Percentiles rank a stretch among this genome's conserved stretches.
These are phyloP conservation scores for Venturia oleaginea DNA, from an alignment of 2,329 filamentous ascomycete species.

Conservation along the genomic window DNA sequence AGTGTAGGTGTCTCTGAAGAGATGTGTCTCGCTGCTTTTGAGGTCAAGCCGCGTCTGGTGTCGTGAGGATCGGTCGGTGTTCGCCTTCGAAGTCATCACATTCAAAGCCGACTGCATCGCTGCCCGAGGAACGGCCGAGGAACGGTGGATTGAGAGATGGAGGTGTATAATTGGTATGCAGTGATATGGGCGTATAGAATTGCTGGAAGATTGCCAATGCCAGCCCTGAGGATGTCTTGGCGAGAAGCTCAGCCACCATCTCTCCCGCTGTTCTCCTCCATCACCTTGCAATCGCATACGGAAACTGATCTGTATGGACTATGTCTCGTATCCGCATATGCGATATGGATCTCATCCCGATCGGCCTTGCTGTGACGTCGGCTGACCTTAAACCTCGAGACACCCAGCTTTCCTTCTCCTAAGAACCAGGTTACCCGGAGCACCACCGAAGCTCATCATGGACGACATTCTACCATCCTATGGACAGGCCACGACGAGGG, in stretches of 20 bases:
- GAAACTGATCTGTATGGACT: neutral
- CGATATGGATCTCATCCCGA: neutral
- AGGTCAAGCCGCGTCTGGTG: too few species aligned
- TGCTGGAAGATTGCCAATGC: too few species aligned
- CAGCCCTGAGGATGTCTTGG: too few species aligned
- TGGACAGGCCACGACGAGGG: constrained; percentile 44
- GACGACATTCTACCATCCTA: constrained; percentile 53
- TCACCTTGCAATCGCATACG: neutral
- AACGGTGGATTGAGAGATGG: too few species aligned
- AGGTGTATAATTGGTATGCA: too few species aligned
- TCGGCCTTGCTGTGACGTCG: constrained; percentile 1
- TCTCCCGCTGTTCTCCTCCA: neutral
- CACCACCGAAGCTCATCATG: constrained; percentile 30
- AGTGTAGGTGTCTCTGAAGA: too few species aligned
- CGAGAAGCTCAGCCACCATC: neutral
- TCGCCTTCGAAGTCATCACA: too few species aligned
- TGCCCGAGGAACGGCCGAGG: too few species aligned
- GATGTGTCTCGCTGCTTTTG: too few species aligned
- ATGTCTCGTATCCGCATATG: neutral
- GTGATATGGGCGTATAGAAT: too few species aligned
- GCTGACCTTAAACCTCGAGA: neutral
- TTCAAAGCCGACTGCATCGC: too few species aligned
- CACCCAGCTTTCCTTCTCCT: neutral
- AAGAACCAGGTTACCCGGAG: neutral
- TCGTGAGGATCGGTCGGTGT: too few species aligned